Evolutionary conservation across 805 yeast species (phyloP), one percentile per base, ranked within the genome.

Genomic region (Saccharomycopsis capsularis): DNA sequence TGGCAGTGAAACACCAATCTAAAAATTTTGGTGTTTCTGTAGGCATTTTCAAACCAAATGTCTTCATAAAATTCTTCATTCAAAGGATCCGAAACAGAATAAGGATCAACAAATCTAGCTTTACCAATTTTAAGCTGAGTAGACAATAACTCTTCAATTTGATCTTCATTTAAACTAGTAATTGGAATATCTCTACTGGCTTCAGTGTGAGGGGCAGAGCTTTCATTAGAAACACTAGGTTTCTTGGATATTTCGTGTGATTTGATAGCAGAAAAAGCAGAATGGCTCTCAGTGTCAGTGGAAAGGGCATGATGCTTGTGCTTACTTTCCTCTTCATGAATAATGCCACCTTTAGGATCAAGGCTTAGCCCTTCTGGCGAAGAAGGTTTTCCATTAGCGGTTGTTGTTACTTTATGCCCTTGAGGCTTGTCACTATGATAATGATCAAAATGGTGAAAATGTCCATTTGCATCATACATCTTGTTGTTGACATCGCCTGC

Each of bases 1-100:
- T 95, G 99, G 54, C 87, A 80, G 55, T 90, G 90, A 74, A 93
- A 93, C 1, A 93, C 85, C 63, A 83, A 71, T 53, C 96, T 73
- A 68, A 77, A 93, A 1, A 95, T 68, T 51, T 77, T 72, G 0
- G 98, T 88, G 60, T 93, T 93, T 58, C 90, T 74, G 46, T 83
- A 69, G 0, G 99, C 97, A 58, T 78, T 79, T 3, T 82, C 82
- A 61, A 73, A 76, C 96, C 96, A 91, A 5, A 82, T 63, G 57
- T 88, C 96, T 57, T 85, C 90, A 59, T 79, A 87, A 62, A 93
- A 93, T 2, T 76, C 77, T n/a, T 77, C 83, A 51, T 75, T 78
- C 42, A 93, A 62, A 0, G 99, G 99, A 65, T 93, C 99, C 50
- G 76, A 82, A 62, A 93, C 89, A 2, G 78, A 70, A 64, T 86